Percentiles rank a stretch among this genome's conserved stretches.
Evolutionary conservation across 164 flowering plant species (phyloP).

Genomic region (Vitis riparia): DNA sequence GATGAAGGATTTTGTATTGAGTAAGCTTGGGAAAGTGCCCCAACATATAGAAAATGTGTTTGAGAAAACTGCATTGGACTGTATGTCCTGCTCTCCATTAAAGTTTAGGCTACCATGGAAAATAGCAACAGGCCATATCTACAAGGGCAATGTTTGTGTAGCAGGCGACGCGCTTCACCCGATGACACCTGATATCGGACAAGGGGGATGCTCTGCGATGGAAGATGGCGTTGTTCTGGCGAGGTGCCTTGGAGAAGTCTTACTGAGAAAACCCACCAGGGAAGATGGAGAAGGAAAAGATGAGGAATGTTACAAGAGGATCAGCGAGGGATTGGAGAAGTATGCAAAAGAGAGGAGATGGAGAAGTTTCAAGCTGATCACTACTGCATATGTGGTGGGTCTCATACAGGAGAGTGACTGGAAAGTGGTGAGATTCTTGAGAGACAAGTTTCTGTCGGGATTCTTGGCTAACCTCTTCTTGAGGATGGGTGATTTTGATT

Average conservation of each 20-base stretch:
- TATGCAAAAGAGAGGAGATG: slow-evolving; percentile 54
- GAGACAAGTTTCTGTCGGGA: slow-evolving; percentile 29
- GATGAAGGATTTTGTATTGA: slow-evolving; percentile 41
- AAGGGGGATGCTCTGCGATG: slow-evolving; percentile 50
- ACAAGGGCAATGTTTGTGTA: slow-evolving; percentile 39
- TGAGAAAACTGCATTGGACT: slow-evolving; percentile 24
- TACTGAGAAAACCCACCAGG: slow-evolving; percentile 6
- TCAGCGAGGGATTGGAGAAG: slow-evolving; percentile 38
- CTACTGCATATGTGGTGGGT: slow-evolving; percentile 41
- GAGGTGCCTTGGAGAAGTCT: slow-evolving; percentile 44
- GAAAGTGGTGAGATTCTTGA: slow-evolving; percentile 27
- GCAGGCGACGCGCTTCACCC: slow-evolving; percentile 50
- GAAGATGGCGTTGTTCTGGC: slow-evolving; percentile 54
- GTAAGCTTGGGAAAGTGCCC: slow-evolving; percentile 33
- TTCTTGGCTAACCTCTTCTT: slow-evolving; percentile 28
- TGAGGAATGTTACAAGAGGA: slow-evolving; percentile 24
- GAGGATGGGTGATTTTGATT: slow-evolving; percentile 41
- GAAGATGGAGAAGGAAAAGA: slow-evolving; percentile 2
- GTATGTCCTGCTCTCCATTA: slow-evolving; percentile 25
- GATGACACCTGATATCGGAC: slow-evolving; percentile 56
- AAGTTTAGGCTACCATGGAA: slow-evolving; percentile 40
- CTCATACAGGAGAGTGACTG: slow-evolving; percentile 35
- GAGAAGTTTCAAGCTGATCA: slow-evolving; percentile 46
- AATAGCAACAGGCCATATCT: slow-evolving; percentile 35
- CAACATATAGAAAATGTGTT: slow-evolving; percentile 19